Evolutionary conservation across 148 eudicot genomes (phyloP), one percentile per base, ranked within the genome.

Genomic region (Chenopodium quinoa): DNA sequence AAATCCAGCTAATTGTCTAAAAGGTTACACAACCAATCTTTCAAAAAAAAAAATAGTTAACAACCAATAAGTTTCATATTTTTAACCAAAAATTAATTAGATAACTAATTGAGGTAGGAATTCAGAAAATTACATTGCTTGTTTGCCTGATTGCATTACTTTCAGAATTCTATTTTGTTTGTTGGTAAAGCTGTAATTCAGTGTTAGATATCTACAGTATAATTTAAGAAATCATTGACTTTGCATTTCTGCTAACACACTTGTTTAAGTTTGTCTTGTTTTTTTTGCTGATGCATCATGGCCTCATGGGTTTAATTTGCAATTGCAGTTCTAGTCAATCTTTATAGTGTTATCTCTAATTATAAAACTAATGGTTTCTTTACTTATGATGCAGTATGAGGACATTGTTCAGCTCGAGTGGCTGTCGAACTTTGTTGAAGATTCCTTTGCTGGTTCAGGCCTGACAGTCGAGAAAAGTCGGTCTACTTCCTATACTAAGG

Each of bases 351-450:
- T 6, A 20, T 22, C 9, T 20, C 25, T 27, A 2, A 56, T 52
- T 71, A 8, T 11, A 7, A 29, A 73, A 71, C 40, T 17, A 14
- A 44, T 80, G 27, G 12, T 62, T 13, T 44, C 23, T 32, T 1
- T 71, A 44, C 2, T 83, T 27, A 19, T 81, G 58, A 68, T 75
- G 9, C 93, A 96, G 99, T 89, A 93, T 70, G 99, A 93, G 78
- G 99, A 96, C 83, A 93, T 93, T 29, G 89, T 88, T 25, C 95
- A 96, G 67, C 92, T 96, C 1, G 98, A 96, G 81, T 96, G 99
- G 99, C 89, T 96, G 25, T 93, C 99, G 2, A 90, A 86, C 17
- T 96, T 96, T 64, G 91, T 93, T 64, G 99, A 96, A 79, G 98
- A 93, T 75, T 96, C 99, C 54, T 93, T 93, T 83, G 88, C 97